Evolutionary conservation across 2,329 filamentous ascomycete species (phyloP).

Genomic region (Fusarium praegraminearum): DNA sequence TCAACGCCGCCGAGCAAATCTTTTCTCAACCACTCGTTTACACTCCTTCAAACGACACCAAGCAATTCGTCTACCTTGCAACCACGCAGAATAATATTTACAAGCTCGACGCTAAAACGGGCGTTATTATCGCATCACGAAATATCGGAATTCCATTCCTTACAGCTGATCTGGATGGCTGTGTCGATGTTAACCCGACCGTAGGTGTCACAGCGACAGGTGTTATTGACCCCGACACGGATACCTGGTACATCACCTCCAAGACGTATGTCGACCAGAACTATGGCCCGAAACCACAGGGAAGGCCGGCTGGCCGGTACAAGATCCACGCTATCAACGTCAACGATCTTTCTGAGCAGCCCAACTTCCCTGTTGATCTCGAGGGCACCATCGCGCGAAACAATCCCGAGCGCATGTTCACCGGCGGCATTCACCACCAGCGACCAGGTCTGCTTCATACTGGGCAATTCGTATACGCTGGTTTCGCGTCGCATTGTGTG

Average conservation of each 20-base stretch:
- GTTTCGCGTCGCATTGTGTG: conserved; percentile 67
- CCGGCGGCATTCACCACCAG: conserved; percentile 65
- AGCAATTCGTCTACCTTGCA: conserved; percentile 67
- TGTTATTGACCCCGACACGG: conserved; percentile 59
- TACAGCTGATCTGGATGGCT: conserved; percentile 61
- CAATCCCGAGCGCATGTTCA: conserved; percentile 61
- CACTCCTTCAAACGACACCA: conserved; percentile 59
- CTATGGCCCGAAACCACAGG: conserved; percentile 48
- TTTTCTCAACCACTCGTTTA: conserved; percentile 64
- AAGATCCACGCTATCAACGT: conserved; percentile 55
- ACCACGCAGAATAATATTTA: conserved; percentile 70
- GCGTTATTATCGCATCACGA: conserved; percentile 60
- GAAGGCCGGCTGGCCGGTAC: conserved; percentile 52
- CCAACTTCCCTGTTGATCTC: conserved; percentile 61
- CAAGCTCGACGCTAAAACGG: conserved; percentile 67
- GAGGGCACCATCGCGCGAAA: conserved; percentile 62
- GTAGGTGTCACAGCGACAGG: conserved; percentile 61
- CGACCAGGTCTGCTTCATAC: conserved; percentile 61
- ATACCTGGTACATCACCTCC: conserved; percentile 59
- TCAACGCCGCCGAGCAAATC: conserved; percentile 63
- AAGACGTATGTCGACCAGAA: conserved; percentile 58
- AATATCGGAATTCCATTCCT: conserved; percentile 64
- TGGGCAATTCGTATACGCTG: conserved; percentile 62
- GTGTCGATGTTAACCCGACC: conserved; percentile 61
- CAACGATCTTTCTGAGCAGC: conserved; percentile 53